phyloP scores from a whole-genome alignment of 306 rosid species.

The Fragaria vesca region DNA sequence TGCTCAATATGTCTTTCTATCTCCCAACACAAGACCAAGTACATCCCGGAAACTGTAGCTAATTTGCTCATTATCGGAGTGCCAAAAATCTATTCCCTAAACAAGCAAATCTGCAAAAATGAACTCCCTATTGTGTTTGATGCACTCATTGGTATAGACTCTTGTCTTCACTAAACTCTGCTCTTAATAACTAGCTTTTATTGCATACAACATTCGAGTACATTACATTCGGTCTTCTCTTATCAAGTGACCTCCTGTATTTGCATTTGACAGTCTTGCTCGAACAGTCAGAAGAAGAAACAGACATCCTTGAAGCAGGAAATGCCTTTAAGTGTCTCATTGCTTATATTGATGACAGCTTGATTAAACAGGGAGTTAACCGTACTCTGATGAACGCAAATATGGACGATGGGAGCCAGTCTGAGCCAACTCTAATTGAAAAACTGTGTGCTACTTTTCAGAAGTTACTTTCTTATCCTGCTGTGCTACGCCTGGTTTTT shows the following conservation, averaged over 20 bases:
- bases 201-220: not conserved
- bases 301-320: conserved; percentile 59
- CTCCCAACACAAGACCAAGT: conserved; percentile 35
- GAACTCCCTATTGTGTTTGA: conserved; percentile 68
- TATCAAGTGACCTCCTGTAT: not conserved
- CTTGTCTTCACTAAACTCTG: not conserved
- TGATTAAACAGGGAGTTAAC: conserved; percentile 76
- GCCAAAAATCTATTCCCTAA: conserved; percentile 55
- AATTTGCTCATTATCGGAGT: conserved; percentile 74
- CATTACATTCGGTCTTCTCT: not conserved
- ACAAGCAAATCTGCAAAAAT: conserved; percentile 55
- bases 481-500: conserved; percentile 63
- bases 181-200: not conserved
- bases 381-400: conserved; percentile 37
- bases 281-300: conserved; percentile 51
- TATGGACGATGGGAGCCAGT: conserved; percentile 41
- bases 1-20: conserved; percentile 55
- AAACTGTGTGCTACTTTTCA: conserved; percentile 65
- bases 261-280: not conserved
- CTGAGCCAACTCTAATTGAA: conserved; percentile 73
- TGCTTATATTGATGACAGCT: conserved; percentile 64
- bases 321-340: conserved; percentile 61
- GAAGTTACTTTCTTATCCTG: conserved; percentile 71
- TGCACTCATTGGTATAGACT: conserved; percentile 62
- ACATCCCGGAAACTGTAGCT: conserved; percentile 50